A percentile compares a stretch with the other conserved stretches of the same genome.
These are phyloP conservation scores for Neolentinus lepideus DNA, from an alignment of 1,284 basidiomycete species.

Conservation along the genomic window DNA sequence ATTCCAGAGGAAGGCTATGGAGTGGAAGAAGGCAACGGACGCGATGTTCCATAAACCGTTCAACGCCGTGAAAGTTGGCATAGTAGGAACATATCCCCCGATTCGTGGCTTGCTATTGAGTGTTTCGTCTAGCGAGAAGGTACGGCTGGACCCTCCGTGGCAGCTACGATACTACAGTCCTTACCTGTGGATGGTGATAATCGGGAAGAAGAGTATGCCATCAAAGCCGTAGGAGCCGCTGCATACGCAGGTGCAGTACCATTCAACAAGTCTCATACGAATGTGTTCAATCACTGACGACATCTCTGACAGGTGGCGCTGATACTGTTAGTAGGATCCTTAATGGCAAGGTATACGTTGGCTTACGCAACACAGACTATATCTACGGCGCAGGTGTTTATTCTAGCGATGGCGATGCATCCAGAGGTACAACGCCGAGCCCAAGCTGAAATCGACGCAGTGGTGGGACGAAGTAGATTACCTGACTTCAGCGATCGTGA, in stretches of 20 bases:
- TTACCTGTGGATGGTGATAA: background rate
- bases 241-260: slow-evolving; percentile 15
- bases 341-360: no score
- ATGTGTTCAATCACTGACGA: background rate
- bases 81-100: background rate
- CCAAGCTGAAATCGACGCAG: slow-evolving; percentile 30
- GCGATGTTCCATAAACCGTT: background rate
- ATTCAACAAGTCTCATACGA: background rate
- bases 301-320: background rate
- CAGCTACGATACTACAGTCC: background rate
- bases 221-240: slow-evolving; percentile 8
- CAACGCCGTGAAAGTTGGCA: slow-evolving; percentile 2
- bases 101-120: background rate
- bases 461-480: slow-evolving; percentile 23
- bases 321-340: slow-evolving; percentile 3
- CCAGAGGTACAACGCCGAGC: slow-evolving; percentile 27
- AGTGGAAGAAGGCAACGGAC: background rate
- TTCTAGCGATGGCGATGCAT: slow-evolving; percentile 26
- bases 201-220: background rate
- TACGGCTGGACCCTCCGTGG: background rate
- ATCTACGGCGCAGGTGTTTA: slow-evolving; percentile 19
- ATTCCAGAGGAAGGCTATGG: background rate
- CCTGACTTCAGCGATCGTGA: slow-evolving; percentile 27
- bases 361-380: slow-evolving; percentile 13
- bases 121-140: background rate